Evolutionary conservation across 805 yeast species (phyloP), one percentile per base, ranked within the genome.

Genomic region (Yamadazyma phyllophila): DNA sequence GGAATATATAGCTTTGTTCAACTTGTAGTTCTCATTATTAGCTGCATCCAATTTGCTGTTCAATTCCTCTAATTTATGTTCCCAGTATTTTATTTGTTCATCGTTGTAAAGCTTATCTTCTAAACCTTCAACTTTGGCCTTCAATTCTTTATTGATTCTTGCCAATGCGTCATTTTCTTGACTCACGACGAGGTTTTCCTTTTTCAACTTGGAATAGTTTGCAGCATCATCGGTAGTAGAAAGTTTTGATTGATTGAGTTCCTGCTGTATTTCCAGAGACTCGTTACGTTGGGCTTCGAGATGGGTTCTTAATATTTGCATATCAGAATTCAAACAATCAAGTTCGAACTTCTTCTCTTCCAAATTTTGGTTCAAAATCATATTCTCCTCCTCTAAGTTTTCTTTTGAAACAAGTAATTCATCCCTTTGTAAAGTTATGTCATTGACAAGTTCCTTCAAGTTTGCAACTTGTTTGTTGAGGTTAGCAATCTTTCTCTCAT

Each of bases 91-190:
- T 51, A 78, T 74, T 54, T 82, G 84, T 33, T 76, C 75, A 24
- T 74, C 69, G 45, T 74, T 72, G 42, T 73, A 71, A 16, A 78
- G 61, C 47, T 78, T 76, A 1, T 64, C 67, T 52, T 82, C 82
- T 24, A 78, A 56, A 5, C 66, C 69, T 26, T 67, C 60, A 9
- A 79, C 66, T 52, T 78, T 77, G 12, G 48, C 45, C 43, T 66
- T 72, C 50, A 85, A 62, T 40, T 81, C 80, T 30, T 64, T 63
- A 54, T 83, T 81, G 48, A 73, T 74, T 49, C 73, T 82, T 24
- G 76, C 78, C 36, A 85, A 58, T 1, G 85, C 76, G 55, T 81
- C 82, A 55, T 83, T 85, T 57, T 86, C 94, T 60, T 86, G 88
- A 17, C 71, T 65, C 4, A 82, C 62, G 41, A 81, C 79, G 46